A percentile compares a stretch with the other conserved stretches of the same genome.
Conservation (phyloP, 257 asterid species). For the Avicennia marina region DNA sequence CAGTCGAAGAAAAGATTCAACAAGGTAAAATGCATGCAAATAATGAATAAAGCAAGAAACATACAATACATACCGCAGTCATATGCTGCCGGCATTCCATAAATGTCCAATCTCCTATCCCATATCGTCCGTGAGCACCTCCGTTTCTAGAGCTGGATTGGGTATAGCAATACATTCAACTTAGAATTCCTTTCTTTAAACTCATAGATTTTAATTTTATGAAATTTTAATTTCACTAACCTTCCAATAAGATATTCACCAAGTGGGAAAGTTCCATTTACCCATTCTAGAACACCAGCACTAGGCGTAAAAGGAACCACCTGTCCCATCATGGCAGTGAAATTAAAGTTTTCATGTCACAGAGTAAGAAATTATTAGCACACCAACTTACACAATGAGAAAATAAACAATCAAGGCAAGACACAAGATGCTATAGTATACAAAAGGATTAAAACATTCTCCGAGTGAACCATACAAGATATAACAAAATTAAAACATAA, state of each 20-base stretch:
- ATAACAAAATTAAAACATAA: no score
- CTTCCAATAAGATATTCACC: constrained; percentile 94
- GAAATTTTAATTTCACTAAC: constrained; percentile 37
- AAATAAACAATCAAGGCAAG: constrained; percentile 11
- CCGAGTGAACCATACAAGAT: no score
- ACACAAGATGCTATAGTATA: no score
- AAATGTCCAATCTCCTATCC: constrained; percentile 86
- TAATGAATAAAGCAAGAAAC: constrained; percentile 22
- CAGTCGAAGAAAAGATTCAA: constrained; percentile 3
- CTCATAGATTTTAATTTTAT: constrained; percentile 7
- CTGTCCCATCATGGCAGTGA: constrained; percentile 38
- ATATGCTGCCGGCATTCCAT: constrained; percentile 87
- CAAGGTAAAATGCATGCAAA: constrained; percentile 7
- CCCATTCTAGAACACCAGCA: constrained; percentile 99
- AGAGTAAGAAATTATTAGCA: constrained; percentile 13
- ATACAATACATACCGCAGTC: constrained; percentile 47
- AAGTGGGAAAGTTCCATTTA: constrained; percentile 92
- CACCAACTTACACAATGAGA: background rate
- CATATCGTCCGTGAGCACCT: constrained; percentile 98
- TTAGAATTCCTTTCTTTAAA: background rate
- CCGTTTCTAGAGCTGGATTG: constrained; percentile 75
- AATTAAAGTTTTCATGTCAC: constrained; percentile 6
- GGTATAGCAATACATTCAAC: constrained; percentile 23
- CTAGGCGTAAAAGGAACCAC: constrained; percentile 98
- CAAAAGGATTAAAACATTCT: no score